These are phyloP conservation scores for Gonapodya sp. DNA, from an alignment of 192 early-diverging fungal species.

Conservation along the genomic window DNA sequence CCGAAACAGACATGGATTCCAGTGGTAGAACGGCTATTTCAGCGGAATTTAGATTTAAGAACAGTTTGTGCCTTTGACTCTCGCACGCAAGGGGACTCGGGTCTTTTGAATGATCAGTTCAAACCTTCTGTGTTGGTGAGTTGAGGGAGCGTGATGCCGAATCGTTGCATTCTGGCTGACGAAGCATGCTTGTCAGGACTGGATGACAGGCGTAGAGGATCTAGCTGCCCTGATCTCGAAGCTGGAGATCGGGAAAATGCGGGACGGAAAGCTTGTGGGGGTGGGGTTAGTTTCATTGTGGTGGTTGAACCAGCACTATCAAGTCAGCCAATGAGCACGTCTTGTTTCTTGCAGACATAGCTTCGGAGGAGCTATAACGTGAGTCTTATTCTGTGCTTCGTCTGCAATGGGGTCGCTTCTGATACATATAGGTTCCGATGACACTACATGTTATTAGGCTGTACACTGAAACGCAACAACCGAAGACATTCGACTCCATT, in stretches of 20 bases:
- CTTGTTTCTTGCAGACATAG: neutral
- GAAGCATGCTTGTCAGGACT: neutral
- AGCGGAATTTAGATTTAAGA: neutral
- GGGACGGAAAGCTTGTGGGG: neutral
- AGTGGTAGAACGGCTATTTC: neutral
- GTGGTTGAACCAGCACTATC: neutral
- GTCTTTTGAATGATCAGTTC: neutral
- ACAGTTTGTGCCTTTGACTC: neutral
- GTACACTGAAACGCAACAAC: neutral
- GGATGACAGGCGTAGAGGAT: neutral
- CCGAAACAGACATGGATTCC: neutral
- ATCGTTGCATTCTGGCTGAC: neutral
- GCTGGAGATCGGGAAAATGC: neutral
- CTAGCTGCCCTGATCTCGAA: neutral
- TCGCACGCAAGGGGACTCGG: neutral
- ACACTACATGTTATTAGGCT: neutral
- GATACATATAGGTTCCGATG: too few species aligned
- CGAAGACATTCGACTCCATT: neutral
- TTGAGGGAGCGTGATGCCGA: neutral
- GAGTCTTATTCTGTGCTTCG: neutral
- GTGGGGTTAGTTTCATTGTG: neutral
- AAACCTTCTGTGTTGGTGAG: neutral
- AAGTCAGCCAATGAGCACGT: neutral
- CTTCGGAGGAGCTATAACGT: neutral
- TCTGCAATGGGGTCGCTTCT: too few species aligned